Conservation (phyloP, 2,329 filamentous ascomycete species). For the Ceratocystis huliohia region DNA sequence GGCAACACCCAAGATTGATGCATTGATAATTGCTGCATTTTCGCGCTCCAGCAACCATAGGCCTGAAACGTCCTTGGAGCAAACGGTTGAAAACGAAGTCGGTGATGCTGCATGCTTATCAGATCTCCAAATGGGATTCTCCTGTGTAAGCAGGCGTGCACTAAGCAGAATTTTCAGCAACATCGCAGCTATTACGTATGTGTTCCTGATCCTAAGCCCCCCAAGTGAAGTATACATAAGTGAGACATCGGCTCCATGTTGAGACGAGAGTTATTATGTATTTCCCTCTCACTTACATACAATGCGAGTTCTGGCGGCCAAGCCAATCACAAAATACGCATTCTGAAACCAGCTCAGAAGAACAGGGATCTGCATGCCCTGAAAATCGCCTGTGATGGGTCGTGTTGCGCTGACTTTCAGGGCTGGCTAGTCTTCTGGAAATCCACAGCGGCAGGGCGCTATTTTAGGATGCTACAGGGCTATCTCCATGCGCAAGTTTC, state of each 20-base stretch:
- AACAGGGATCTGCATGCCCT: not conserved
- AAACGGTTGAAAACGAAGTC: constrained; percentile 5
- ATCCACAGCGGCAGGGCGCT: not conserved
- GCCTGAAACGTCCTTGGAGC: constrained; percentile 29
- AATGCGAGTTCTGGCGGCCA: not conserved
- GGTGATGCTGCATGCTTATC: constrained; percentile 10
- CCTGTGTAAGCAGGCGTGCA: not conserved
- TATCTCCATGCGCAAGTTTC: not conserved
- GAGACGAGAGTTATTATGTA: too few species aligned
- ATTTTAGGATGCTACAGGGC: not conserved
- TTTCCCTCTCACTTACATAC: too few species aligned
- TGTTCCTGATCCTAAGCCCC: not conserved
- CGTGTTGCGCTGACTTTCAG: not conserved
- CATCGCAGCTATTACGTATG: not conserved
- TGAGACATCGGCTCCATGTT: too few species aligned
- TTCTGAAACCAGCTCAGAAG: constrained; percentile 3
- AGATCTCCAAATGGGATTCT: constrained; percentile 24
- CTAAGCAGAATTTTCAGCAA: not conserved
- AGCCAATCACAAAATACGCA: not conserved
- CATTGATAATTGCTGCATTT: constrained; percentile 42
- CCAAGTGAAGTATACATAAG: not conserved
- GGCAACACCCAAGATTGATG: constrained; percentile 37
- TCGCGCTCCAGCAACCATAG: constrained; percentile 36
- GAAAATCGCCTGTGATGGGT: not conserved
- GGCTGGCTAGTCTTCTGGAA: not conserved